Conservation (phyloP, 805 yeast species). For the Saccharomycopsis sp. region DNA sequence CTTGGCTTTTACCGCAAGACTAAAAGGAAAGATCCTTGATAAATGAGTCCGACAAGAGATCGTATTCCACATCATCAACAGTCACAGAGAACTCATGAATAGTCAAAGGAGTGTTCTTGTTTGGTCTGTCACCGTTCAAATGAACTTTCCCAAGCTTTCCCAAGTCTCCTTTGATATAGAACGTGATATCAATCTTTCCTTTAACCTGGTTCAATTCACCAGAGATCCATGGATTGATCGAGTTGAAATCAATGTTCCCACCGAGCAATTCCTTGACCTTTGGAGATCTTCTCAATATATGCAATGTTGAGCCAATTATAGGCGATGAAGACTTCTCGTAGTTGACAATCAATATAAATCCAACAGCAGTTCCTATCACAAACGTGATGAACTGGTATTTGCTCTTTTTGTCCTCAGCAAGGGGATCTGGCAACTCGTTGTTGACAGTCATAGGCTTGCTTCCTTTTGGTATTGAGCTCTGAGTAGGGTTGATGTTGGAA, state of each 20-base stretch:
- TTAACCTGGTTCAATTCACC: slow-evolving; percentile 81
- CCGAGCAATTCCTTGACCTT: slow-evolving; percentile 62
- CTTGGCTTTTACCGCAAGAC: background rate
- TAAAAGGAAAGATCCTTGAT: background rate
- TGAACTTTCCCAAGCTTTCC: slow-evolving; percentile 45
- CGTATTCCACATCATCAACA: slow-evolving; percentile 39
- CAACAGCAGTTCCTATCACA: slow-evolving; percentile 43
- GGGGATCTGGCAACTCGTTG: slow-evolving; percentile 77
- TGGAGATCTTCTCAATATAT: slow-evolving; percentile 72
- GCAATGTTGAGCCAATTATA: slow-evolving; percentile 77
- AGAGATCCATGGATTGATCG: slow-evolving; percentile 77
- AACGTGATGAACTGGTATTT: slow-evolving; percentile 51
- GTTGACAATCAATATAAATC: slow-evolving; percentile 70
- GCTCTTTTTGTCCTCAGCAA: slow-evolving; percentile 44
- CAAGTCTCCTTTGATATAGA: slow-evolving; percentile 62
- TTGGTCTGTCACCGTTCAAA: slow-evolving; percentile 66
- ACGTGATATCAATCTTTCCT: slow-evolving; percentile 70
- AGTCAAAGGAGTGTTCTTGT: slow-evolving; percentile 48
- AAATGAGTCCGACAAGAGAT: slow-evolving; percentile 43
- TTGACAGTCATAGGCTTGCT: slow-evolving; percentile 56
- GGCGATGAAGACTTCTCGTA: slow-evolving; percentile 92
- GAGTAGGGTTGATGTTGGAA: slow-evolving; percentile 16
- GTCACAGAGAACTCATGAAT: slow-evolving; percentile 59
- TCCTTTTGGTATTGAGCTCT: slow-evolving; percentile 1
- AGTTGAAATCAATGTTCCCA: slow-evolving; percentile 61